Base-by-base conservation (phyloP, 2,329 filamentous ascomycete species). In the Aspergillus sp. region DNA sequence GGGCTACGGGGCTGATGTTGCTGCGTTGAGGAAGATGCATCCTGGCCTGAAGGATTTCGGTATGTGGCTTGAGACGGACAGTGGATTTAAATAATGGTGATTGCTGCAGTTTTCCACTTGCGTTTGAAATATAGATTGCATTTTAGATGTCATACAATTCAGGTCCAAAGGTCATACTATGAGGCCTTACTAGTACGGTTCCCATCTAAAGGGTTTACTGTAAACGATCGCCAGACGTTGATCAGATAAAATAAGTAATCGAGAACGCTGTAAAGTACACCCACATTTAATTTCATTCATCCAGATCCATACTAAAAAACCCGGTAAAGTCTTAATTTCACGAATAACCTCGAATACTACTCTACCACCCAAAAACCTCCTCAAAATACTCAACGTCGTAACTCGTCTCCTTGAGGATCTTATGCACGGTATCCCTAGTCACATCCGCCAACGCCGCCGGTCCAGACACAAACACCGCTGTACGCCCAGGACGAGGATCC, bases 11-110 rank as follows among this genome's bases (percentile, higher is more conserved):
- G 79, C 74, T 4, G 77, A 84, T 67, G 73, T 84, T 52, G 34
- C 60, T 17, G 71, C 66, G 54, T 57, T 81, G 63, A 77, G 68
- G 67, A 70, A 71, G 60, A 68, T 75, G 59, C 72, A 83, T 67
- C 77, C 77, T 3, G 70, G 70, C 20, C 62, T 83, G 67, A 76
- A 77, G 65, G 72, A 79, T 52, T 81, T 83, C 57, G 76, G 74
- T 58, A 72, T 68, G 4, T 84, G 80, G 79, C 57, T 84, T 59
- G 69, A 72, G 66, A 72, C 76, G 66, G 77, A 80, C 59, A 83
- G 80, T 65, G 72, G 13, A 15, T 56, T 51, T 27, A 15, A 3
- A 20, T 20, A 20, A 20, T 20, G 20, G 20, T 3, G 3, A 20
- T 20, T 20, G 20, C 20, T 20, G 20, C 19, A 19, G 19, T 19